Evolutionary conservation across 768 basidiomycete species (phyloP), one percentile per base, ranked within the genome.

Genomic region (Phylloporus sp.): DNA sequence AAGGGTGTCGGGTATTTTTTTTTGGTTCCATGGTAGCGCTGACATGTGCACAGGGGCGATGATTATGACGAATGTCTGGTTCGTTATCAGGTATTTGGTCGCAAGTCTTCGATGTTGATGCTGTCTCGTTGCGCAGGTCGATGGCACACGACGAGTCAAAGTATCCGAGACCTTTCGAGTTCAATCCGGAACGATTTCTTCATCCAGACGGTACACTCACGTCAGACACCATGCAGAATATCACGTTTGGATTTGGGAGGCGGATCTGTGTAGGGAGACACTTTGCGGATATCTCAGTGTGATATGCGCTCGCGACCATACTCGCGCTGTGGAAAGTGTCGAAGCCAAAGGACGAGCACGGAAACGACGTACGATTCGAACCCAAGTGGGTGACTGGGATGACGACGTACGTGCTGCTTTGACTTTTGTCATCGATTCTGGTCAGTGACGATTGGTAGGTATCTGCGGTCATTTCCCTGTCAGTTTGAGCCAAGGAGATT

Each of bases 181-280:
- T 73, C 55, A 39, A 46, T n/a, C 72, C 70, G 1, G 71, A 73
- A 40, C 62, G 71, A 3, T 74, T 74, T 49, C 45, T 72, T 9
- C 60, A 71, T 27, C 42, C 37, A 4, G 52, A 55, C 11, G 55
- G 58, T 6, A 48, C 45, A 1, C 48, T 57, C 36, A 50, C 38
- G 23, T 42, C 41, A 0, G 51, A 58, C 29, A 48, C 49, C 37
- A 46, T 32, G 20, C 28, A 46, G 7, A 35, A 49, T 29, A 47
- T 59, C 18, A 39, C 44, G 1, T 63, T 62, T 26, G 63, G 63
- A 2, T 62, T 64, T 34, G 62, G 58, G 21, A 47, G 61, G 15
- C 53, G 60, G 8, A 53, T 64, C 13, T 63, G 63, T 10, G 53
- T 57, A 7, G 62, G 62, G 5, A 38, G 55, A 15, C 28, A 55